Evolutionary conservation across 2,329 filamentous ascomycete species (phyloP).

Genomic region (Colletotrichum liaoningense): DNA sequence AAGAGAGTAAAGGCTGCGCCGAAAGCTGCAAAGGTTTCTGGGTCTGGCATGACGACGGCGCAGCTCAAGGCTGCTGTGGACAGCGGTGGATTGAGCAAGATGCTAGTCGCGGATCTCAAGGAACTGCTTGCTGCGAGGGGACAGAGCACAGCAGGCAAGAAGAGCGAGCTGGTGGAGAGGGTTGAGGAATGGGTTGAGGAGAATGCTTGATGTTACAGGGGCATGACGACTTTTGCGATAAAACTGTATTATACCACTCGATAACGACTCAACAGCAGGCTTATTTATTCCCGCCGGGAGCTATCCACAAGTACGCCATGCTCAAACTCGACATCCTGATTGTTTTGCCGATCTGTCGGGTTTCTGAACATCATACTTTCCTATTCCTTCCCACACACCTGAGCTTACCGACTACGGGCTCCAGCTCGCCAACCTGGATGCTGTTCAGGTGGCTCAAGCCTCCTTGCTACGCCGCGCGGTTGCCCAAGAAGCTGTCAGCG

Average conservation of each 20-base stretch:
- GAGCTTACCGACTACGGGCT: no score
- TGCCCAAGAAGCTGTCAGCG: no score
- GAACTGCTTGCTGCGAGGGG: slow-evolving; percentile 60
- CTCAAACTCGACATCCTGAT: no score
- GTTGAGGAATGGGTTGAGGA: slow-evolving; percentile 68
- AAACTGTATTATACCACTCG: slow-evolving; percentile 22
- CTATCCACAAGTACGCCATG: not conserved
- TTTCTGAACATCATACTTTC: no score
- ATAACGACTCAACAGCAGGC: not conserved
- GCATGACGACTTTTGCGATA: not conserved
- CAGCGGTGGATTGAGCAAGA: slow-evolving; percentile 60
- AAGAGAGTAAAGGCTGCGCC: slow-evolving; percentile 56
- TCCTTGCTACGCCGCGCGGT: no score
- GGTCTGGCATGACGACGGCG: slow-evolving; percentile 53
- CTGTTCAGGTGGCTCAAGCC: no score
- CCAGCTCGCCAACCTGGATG: no score
- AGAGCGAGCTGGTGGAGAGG: slow-evolving; percentile 65
- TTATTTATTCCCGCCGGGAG: not conserved
- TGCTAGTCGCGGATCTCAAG: slow-evolving; percentile 66
- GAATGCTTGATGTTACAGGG: slow-evolving; percentile 44
- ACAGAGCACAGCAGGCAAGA: slow-evolving; percentile 61
- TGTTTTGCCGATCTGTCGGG: not conserved
- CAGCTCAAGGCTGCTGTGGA: slow-evolving; percentile 59
- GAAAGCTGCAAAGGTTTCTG: slow-evolving; percentile 44
- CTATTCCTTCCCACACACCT: no score